A percentile compares a stretch with the other conserved stretches of the same genome.
Evolutionary conservation across 768 basidiomycete genomes (phyloP).

Genomic region (Lactifluus subvellereus): DNA sequence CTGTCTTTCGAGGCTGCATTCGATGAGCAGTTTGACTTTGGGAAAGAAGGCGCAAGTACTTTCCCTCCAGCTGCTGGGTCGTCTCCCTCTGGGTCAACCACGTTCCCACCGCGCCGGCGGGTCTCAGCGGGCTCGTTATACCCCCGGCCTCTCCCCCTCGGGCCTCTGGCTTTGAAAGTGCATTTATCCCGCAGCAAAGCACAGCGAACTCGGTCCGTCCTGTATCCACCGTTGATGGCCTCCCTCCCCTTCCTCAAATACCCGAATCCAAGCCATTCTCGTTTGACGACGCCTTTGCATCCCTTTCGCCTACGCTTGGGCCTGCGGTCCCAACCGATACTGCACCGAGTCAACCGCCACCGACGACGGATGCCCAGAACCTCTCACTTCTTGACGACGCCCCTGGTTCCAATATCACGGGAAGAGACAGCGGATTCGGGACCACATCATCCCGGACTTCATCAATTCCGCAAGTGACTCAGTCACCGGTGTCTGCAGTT

Average conservation of each 20-base stretch:
- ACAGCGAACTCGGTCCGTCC: conserved; percentile 7
- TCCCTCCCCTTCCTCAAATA: conserved; percentile 13
- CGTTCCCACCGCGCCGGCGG: conserved; percentile 12
- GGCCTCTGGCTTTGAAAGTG: conserved; percentile 33
- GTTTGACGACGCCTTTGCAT: conserved; percentile 9
- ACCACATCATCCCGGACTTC: conserved; percentile 34
- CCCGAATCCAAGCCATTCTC: conserved; percentile 20
- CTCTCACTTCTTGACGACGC: conserved; percentile 47
- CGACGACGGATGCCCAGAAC: background rate
- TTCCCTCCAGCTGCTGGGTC: background rate
- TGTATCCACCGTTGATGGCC: conserved; percentile 10
- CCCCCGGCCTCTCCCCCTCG: conserved; percentile 10
- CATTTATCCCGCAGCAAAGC: conserved; percentile 27
- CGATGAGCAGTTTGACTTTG: conserved; percentile 64
- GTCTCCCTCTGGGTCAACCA: conserved; percentile 5
- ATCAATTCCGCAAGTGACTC: conserved; percentile 24
- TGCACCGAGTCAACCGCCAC: conserved; percentile 11
- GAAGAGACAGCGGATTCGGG: conserved; percentile 33
- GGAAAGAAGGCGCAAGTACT: conserved; percentile 27
- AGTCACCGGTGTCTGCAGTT: conserved; percentile 34
- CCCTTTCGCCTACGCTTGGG: background rate
- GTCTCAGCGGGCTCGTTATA: background rate
- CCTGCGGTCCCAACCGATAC: conserved; percentile 18
- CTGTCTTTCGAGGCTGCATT: conserved; percentile 65
- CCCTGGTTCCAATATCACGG: conserved; percentile 32